A percentile compares a stretch with the other conserved stretches of the same genome.
Evolutionary conservation across 805 yeast species (phyloP).

Genomic region (Candida oleophila): DNA sequence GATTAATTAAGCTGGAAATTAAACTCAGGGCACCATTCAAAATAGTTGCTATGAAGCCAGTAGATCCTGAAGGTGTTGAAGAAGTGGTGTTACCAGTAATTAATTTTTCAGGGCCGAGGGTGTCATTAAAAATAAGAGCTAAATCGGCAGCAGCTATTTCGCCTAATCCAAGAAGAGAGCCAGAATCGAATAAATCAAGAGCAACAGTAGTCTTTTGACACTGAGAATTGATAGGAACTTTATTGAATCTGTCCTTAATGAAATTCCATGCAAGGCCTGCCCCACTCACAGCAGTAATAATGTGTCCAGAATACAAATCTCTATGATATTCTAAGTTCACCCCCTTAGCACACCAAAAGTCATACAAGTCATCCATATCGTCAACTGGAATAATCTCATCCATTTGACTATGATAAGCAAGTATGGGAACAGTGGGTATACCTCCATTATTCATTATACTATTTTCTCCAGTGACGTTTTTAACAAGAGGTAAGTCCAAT

Average conservation of each 20-base stretch:
- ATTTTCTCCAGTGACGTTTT: constrained; percentile 2
- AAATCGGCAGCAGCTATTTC: not conserved
- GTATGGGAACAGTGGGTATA: constrained; percentile 19
- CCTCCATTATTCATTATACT: constrained; percentile 3
- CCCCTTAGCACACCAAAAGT: constrained; percentile 23
- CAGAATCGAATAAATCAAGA: not conserved
- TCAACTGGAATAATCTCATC: constrained; percentile 19
- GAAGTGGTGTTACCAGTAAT: not conserved
- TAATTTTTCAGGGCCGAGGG: not conserved
- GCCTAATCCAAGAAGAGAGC: not conserved
- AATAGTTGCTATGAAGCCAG: not conserved
- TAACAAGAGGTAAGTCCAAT: constrained; percentile 1
- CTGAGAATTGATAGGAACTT: constrained; percentile 3
- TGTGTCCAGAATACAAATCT: constrained; percentile 17
- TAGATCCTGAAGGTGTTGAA: not conserved
- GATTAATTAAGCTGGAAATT: not conserved
- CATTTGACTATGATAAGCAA: constrained; percentile 15
- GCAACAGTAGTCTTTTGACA: not conserved
- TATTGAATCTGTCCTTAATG: constrained; percentile 15
- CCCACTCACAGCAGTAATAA: constrained; percentile 15
- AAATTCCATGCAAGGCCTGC: constrained; percentile 18
- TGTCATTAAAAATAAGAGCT: not conserved
- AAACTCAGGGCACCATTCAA: not conserved
- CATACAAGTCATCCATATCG: constrained; percentile 14
- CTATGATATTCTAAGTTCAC: constrained; percentile 21